Base-by-base conservation (phyloP, 305 asterid species). In the Andrographis paniculata region DNA sequence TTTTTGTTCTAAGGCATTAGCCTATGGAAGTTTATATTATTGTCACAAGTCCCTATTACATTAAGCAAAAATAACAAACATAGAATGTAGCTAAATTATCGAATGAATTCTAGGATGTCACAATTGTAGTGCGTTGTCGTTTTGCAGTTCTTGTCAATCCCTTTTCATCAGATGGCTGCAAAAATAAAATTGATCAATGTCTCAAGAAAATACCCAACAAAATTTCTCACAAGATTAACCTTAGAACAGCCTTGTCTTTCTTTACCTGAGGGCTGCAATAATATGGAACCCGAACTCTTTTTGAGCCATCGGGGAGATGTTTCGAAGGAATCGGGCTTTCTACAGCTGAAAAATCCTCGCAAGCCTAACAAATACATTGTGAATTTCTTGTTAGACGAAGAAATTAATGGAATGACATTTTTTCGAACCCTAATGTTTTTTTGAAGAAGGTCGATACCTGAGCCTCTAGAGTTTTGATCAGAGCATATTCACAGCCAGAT, bases 251-350 rank as follows among this genome's bases (percentile, higher is more conserved):
- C n/a, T n/a, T n/a, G n/a, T n/a, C n/a, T n/a, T n/a, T n/a, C n/a
- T n/a, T n/a, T 69, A 84, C 97, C 94, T 72, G 84, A 23, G 84
- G 78, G 70, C 67, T 76, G 70, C 56, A 65, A 9, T 63, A 67
- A 41, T 51, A 72, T 15, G 92, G 95, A 10, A 79, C 65, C 15
- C 73, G 76, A 35, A 88, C 69, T 60, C 97, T 78, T 68, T 88
- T 88, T 38, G 95, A 88, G 41, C 97, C 94, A 72, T 88, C 97
- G 4, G 95, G 94, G 20, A 79, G 51, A 22, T 88, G 92, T 60
- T 81, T 84, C 60, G 58, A 68, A 2, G 83, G 74, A 50, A 61
- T 58, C 17, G 61, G 74, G 52, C 44, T 48, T 42, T 74, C 87
- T 5, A 39, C 58, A 20, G 63, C 63, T 28, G 61, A 55, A 63